phyloP scores from a whole-genome alignment of 192 early-diverging fungal genomes.

The Entomortierella beljakovae region DNA sequence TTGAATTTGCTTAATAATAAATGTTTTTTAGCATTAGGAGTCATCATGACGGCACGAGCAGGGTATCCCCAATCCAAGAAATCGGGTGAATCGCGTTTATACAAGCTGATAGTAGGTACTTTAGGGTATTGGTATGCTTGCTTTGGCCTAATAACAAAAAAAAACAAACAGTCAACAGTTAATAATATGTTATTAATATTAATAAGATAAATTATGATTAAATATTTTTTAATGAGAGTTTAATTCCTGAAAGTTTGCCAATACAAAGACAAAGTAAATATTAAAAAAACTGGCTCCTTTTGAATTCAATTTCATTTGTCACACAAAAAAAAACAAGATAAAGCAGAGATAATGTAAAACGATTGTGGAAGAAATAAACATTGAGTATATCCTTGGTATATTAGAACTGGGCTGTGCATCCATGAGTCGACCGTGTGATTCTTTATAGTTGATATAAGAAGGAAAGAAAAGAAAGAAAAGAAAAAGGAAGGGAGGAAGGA shows the following conservation, averaged over 20 bases:
- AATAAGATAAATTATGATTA: neutral
- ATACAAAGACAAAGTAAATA: no score
- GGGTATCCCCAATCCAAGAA: constrained; percentile 63
- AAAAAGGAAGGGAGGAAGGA: no score
- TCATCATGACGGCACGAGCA: constrained; percentile 55
- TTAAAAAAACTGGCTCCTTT: neutral
- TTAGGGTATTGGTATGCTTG: constrained; percentile 61
- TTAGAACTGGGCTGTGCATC: no score
- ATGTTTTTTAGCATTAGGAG: constrained; percentile 55
- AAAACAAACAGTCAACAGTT: neutral
- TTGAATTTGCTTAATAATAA: constrained; percentile 58
- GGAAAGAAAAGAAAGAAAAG: no score
- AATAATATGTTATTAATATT: neutral
- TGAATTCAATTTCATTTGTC: constrained; percentile 3
- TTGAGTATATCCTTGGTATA: no score
- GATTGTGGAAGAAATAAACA: no score
- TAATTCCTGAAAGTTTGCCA: neutral
- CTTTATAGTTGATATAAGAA: no score
- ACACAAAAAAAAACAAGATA: neutral
- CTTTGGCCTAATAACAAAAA: constrained; percentile 42
- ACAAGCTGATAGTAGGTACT: constrained; percentile 56
- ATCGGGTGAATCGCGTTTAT: constrained; percentile 54
- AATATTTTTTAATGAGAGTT: no score
- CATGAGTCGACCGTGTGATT: no score
- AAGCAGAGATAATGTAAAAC: no score